Base-by-base conservation (phyloP, 148 eudicot genomes). In the Limonium bicolor region DNA sequence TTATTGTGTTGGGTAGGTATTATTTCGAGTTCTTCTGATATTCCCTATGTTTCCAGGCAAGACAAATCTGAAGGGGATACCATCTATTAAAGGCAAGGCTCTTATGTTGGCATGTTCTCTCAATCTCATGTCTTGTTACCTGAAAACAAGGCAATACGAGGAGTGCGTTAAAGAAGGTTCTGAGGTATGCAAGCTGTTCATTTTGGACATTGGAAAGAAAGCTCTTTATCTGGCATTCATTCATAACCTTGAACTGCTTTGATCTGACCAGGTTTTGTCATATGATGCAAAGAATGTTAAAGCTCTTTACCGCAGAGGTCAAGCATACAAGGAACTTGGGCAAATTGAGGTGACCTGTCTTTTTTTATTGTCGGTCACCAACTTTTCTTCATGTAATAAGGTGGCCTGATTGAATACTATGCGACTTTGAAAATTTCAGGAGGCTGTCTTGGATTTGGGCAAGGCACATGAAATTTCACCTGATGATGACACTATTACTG, bases 71-170 rank as follows among this genome's bases (percentile, higher is more conserved):
- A 69, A 66, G 64, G 74, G 66, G 5, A 43, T 85, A 43, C 80
- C 88, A 43, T 59, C 64, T 26, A 64, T 82, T 46, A 75, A 65
- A 56, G 70, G 76, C 30, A 61, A 70, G 62, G 40, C 53, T 40
- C 60, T 90, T 39, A 58, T 64, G 40, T 58, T 69, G 56, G 95
- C 84, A 25, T 90, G 95, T 70, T 80, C 95, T 7, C 87, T 90
- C 55, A 90, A 90, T 61, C 71, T 84, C 69, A 90, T 90, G 99
- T 84, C 99, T 27, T 90, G 99, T 54, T 84, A 77, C 74, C 65
- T 90, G 60, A 90, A 90, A 69, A 75, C 86, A 24, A 55, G 66
- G 24, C 85, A 80, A 52, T 77, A 63, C 61, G 71, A 80, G 26
- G 93, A 90, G 33, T 90, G 99, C 56, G 33, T 84, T 21, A 49